A percentile compares a stretch with the other conserved stretches of the same genome.
Conservation (phyloP, 192 early-diverging fungal genomes). For the Backusella circina region DNA sequence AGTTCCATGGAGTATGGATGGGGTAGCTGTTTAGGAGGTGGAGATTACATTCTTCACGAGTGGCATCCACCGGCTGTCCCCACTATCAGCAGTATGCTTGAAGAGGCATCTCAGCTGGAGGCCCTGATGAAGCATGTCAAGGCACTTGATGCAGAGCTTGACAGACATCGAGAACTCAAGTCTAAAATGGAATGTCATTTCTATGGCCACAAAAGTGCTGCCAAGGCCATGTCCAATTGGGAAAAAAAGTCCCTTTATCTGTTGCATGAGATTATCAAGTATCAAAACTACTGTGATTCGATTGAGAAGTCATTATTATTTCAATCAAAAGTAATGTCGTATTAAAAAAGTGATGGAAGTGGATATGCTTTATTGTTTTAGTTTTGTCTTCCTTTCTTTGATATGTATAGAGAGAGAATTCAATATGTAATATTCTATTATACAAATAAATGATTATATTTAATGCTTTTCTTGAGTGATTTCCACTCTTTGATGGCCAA, state of each 20-base stretch:
- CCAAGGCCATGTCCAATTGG: slow-evolving; percentile 73
- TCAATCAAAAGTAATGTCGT: neutral
- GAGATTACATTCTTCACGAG: slow-evolving; percentile 30
- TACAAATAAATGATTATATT: too few relatives aligned
- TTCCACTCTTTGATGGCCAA: too few relatives aligned
- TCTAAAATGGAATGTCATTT: slow-evolving; percentile 46
- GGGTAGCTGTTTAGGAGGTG: slow-evolving; percentile 39
- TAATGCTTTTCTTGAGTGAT: too few relatives aligned
- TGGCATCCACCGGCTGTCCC: slow-evolving; percentile 47
- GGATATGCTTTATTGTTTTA: neutral
- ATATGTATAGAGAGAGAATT: neutral
- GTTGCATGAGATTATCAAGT: slow-evolving; percentile 76
- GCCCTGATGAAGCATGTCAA: slow-evolving; percentile 58
- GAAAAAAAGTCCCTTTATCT: slow-evolving; percentile 71
- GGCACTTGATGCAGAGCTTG: slow-evolving; percentile 60
- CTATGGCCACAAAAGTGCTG: slow-evolving; percentile 45
- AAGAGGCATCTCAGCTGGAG: slow-evolving; percentile 48
- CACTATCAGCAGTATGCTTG: slow-evolving; percentile 24
- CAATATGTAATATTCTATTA: neutral
- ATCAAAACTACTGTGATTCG: slow-evolving; percentile 73
- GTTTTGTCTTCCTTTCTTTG: neutral
- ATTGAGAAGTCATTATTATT: slow-evolving; percentile 45
- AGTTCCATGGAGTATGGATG: slow-evolving; percentile 92
- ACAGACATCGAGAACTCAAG: slow-evolving; percentile 55
- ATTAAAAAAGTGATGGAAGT: neutral